Evolutionary conservation across 495 filamentous ascomycete species (phyloP), one percentile per base, ranked within the genome.

Genomic region (Tuber magnatum): DNA sequence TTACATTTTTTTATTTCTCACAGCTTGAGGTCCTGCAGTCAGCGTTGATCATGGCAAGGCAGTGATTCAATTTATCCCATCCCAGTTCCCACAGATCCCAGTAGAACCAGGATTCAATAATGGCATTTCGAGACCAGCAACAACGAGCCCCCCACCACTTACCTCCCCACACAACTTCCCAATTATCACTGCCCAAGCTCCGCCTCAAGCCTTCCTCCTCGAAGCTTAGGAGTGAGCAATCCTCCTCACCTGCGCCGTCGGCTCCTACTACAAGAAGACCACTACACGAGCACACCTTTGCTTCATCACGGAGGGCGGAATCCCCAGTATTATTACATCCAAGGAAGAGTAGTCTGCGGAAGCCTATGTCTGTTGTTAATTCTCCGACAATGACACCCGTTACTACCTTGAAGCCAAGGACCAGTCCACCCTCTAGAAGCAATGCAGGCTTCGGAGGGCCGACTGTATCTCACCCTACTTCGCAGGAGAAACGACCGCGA

Each of bases 91-190:
- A 65, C 56, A 65, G 14, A 79, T 71, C 77, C 76, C 40, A 75
- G 69, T 69, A 79, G 74, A 68, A 35, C 56, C 28, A 35, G 56
- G 28, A 35, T 68, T 79, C 48, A 44, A 79, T 71, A 73, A 79
- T 79, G 77, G 77, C 76, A 75, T 78, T 79, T 61, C 72, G 71
- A 70, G 77, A 79, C 70, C 72, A 71, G 71, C 76, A 78, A 24
- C 76, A 77, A 46, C 56, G 71, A 28, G 46, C 74, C 38, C 77
- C 78, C 48, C 43, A 73, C 72, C 76, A 79, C 74, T 78, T 68
- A 72, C 61, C 78, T 51, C 76, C 77, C 61, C 72, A 79, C 61
- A 72, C 77, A 75, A 68, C 61, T 44, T 71, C 65, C 61, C 77
- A 79, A 71, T 46, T 79, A 71, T 78, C 77, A 48, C 70, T 79